Base-by-base conservation (phyloP, 768 basidiomycete genomes). In the Lentinula raphanica region DNA sequence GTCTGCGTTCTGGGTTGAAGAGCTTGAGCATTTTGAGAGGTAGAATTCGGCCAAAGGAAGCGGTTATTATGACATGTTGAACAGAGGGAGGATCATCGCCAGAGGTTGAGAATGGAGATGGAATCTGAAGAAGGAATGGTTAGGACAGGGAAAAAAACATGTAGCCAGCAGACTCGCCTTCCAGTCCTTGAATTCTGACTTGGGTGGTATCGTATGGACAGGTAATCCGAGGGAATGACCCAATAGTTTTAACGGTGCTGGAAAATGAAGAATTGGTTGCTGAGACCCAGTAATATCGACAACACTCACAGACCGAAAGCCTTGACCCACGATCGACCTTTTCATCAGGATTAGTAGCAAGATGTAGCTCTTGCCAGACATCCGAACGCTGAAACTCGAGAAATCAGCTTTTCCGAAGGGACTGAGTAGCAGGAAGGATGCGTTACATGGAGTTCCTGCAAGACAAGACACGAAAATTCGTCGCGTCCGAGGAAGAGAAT, bases 41-140 rank as follows among this genome's bases (percentile, higher is more conserved):
- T 12, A 98, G 79, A 62, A 95, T 93, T 46, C 89, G 87, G 0
- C 94, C 94, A 62, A 96, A 96, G 0, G 94, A 96, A 5, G 94
- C 92, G 0, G 94, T 94, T 5, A 98, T 66, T 8, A 97, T 77
- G 29, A 95, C 66, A 59, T 89, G 82, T 12, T 77, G 70, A 3
- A 65, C 36, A 23, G 67, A 68, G 2, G 73, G 71, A 17, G 69
- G 69, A 17, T 64, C 49, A 38, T 58, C 57, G 4, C 12, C 32
- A 12, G 56, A 11, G 46, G 42, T n/a, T 38, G 21, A 19, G 31
- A 65, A 79, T 8, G 83, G 66, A 67, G 76, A 73, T 77, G 72
- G 68, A 28, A 72, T 74, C 75, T 71, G 58, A 56, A 42, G 12
- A 45, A 38, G 12, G 8, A 23, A 19, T 19, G 13, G 12, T 23